A percentile compares a stretch with the other conserved stretches of the same genome.
These are phyloP conservation scores for Schizophyllum amplum DNA, from an alignment of 1,284 basidiomycete species.

Conservation along the genomic window DNA sequence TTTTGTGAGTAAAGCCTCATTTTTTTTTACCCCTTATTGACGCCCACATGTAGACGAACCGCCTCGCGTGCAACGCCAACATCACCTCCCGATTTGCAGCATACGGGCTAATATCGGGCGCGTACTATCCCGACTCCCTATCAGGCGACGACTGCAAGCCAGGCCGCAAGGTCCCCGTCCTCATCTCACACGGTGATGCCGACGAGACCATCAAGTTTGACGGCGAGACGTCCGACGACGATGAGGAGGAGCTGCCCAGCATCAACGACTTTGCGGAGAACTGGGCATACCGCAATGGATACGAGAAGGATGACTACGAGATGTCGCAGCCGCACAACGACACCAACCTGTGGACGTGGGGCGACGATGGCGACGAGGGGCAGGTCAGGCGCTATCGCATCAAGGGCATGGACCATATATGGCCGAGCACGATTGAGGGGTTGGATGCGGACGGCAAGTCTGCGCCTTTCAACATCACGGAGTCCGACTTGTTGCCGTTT, in stretches of 20 bases:
- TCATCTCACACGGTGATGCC: constrained; percentile 8
- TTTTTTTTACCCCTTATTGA: neutral
- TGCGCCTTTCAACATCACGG: constrained; percentile 5
- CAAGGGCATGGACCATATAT: constrained; percentile 1
- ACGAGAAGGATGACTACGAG: neutral
- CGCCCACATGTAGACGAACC: constrained; percentile 3
- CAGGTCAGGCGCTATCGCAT: constrained; percentile 5
- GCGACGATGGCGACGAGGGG: neutral
- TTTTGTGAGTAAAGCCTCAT: constrained; percentile 2
- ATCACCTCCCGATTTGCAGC: constrained; percentile 5
- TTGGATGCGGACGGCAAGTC: neutral
- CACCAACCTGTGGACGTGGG: constrained; percentile 3
- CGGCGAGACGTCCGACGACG: constrained; percentile 1
- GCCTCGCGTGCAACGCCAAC: constrained; percentile 6
- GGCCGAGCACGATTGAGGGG: neutral
- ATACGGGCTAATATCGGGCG: constrained; percentile 6
- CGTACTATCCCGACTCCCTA: constrained; percentile 6
- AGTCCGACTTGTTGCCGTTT: constrained; percentile 7
- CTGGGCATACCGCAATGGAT: constrained; percentile 9
- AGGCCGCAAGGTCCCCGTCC: constrained; percentile 5
- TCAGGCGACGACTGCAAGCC: constrained; percentile 2
- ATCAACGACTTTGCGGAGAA: constrained; percentile 3
- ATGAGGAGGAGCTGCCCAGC: constrained; percentile 1
- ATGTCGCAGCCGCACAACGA: neutral
- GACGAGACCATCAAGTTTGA: constrained; percentile 6